Evolutionary conservation across 768 basidiomycete genomes (phyloP), one percentile per base, ranked within the genome.

Genomic region (Leccinum uliginosum): DNA sequence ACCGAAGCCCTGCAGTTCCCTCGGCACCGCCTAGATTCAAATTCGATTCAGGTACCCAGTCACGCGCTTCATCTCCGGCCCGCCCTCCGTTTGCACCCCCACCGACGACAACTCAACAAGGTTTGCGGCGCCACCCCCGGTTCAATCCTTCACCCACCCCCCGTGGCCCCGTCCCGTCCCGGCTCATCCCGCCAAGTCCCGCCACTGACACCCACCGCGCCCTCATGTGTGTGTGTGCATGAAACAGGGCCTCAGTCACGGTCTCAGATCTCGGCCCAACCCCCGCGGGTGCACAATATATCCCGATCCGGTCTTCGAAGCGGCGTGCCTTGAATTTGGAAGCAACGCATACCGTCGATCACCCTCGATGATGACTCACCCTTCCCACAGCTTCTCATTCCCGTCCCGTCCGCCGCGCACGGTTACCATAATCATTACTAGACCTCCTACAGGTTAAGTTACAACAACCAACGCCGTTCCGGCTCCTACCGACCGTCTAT

Each of bases 11-110:
- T 62, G 67, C 63, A 62, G 63, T 62, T 65, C 67, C 71, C 72
- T 71, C 69, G 72, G 71, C 78, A 73, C 73, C 78, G 78, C 76
- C 75, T 76, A 74, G 76, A 79, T 76, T 67, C 21, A 64, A 63
- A 43, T 43, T 43, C 40, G 73, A 71, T 71, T 64, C 58, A 71
- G 67, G 62, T 51, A 69, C 78, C 68, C 68, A 65, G 56, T 38
- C 52, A 30, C 50, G 50, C 49, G 27, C 46, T 53, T 54, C 17
- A 14, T 1, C 47, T 35, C 47, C 65, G 66, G 65, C 38, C 65
- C 65, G 65, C 64, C 62, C 12, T 24, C 62, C 64, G 54, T 54
- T 54, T 54, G 9, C 17, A 44, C 61, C 40, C 50, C 58, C 65
- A 62, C 64, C 64, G 55, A 66, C 53, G 53, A 43, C 40, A 43